Evolutionary conservation across 2,329 filamentous ascomycete genomes (phyloP), one percentile per base, ranked within the genome.

Genomic region (Trichoderma hamatum): DNA sequence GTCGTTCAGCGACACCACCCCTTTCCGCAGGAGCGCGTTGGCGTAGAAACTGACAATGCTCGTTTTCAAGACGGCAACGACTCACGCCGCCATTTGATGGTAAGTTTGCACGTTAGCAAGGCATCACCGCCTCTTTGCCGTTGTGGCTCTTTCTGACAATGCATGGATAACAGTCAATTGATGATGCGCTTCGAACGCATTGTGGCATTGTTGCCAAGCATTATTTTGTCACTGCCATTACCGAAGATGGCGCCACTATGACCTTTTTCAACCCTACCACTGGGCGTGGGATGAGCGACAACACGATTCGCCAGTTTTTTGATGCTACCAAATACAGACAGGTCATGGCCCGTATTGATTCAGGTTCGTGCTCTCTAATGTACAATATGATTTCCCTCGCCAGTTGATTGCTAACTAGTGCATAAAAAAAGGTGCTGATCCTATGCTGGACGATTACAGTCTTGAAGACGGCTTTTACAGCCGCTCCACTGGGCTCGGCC

Each of bases 171-270:
- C 54, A 86, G 84, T 78, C 84, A 73, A 85, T 88, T 39, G 82
- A 83, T 39, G 81, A 83, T 70, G 85, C 84, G 30, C 77, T 89
- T 13, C 80, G 83, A 19, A 82, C 85, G 60, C 80, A 85, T 51
- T 88, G 85, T 72, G 81, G 82, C 46, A 85, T 88, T 56, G 81
- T 83, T 1, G 82, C 82, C 13, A 81, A 82, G 63, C 79, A 79
- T 70, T 88, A 84, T 74, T 87, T 88, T 71, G 79, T 88, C 39
- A 85, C 83, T 13, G 82, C 82, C 2, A 77, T 86, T 51, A 78
- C 81, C 43, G 83, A 86, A 32, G 83, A 85, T 69, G 84, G 84
- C 24, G 79, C 80, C 19, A 74, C 80, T 1, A 79, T 80, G 68
- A 84, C 81, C 3, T 85, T 84, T 67, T 80, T 82, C 3, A 83